These are phyloP conservation scores for Psidium friedrichsthalianum DNA, from an alignment of 345 rosid genomes.

Conservation along the genomic window DNA sequence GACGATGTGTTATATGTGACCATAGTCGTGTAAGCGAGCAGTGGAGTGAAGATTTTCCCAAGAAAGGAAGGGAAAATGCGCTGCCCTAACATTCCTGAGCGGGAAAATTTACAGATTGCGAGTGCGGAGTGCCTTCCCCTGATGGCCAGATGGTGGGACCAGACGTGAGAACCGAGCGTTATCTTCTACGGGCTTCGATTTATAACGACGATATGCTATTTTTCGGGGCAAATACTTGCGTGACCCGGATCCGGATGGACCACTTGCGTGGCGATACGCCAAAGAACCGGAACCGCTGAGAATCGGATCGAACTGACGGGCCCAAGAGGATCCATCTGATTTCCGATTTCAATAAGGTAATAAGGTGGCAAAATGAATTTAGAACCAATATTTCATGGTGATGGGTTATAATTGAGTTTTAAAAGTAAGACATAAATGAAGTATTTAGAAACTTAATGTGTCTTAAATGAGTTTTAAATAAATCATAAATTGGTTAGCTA, in stretches of 20 bases:
- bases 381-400: no score
- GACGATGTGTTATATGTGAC: neutral
- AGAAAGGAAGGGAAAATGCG: neutral
- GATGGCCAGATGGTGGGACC: neutral
- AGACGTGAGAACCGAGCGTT: neutral
- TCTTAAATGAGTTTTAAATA: no score
- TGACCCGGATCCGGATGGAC: neutral
- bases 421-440: no score
- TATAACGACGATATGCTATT: neutral
- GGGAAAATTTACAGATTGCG: constrained; percentile 7
- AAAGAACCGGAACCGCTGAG: no score
- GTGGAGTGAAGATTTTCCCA: neutral
- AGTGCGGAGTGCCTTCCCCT: neutral
- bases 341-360: no score
- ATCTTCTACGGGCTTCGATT: neutral
- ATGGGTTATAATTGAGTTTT: no score
- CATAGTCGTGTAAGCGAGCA: neutral
- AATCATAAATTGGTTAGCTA: no score
- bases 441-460: no score
- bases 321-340: no score
- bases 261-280: no score
- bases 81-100: neutral
- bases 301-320: no score
- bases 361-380: no score
- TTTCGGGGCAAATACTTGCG: neutral